A percentile compares a stretch with the other conserved stretches of the same genome.
Evolutionary conservation across 805 yeast species (phyloP).

Genomic region (Candida jianshihensis): DNA sequence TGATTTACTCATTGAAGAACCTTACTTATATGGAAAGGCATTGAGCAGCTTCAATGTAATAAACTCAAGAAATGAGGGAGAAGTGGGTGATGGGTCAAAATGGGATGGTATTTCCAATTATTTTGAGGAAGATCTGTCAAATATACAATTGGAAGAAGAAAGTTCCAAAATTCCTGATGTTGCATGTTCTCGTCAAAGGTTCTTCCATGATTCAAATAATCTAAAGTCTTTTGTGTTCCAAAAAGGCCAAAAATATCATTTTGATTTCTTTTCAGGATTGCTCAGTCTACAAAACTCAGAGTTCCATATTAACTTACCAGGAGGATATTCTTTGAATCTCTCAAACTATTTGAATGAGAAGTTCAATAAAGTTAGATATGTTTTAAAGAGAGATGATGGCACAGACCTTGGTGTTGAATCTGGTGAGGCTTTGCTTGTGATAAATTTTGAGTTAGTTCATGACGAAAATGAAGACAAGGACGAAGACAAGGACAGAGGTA

Average conservation of each 20-base stretch:
- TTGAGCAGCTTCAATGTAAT: conserved; percentile 49
- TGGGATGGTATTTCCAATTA: conserved; percentile 4
- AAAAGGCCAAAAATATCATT: conserved; percentile 31
- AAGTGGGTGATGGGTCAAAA: too few species aligned
- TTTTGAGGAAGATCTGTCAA: conserved; percentile 16
- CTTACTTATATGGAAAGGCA: conserved; percentile 57
- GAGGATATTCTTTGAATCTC: conserved; percentile 39
- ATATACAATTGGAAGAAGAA: conserved; percentile 12
- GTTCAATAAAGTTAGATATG: conserved; percentile 40
- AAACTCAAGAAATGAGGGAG: too few species aligned
- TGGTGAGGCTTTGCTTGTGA: conserved; percentile 16
- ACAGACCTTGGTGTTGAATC: conserved; percentile 9
- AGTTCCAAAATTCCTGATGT: conserved; percentile 26
- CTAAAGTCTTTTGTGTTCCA: conserved; percentile 36
- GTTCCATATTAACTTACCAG: conserved; percentile 48
- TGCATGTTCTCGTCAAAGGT: conserved; percentile 34
- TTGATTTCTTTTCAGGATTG: conserved; percentile 51
- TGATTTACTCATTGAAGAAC: conserved; percentile 52
- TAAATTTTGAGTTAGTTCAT: conserved; percentile 15
- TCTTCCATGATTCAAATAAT: conserved; percentile 32
- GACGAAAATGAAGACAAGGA: background rate
- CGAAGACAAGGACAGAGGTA: background rate
- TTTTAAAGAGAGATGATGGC: conserved; percentile 24
- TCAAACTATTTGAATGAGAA: conserved; percentile 35
- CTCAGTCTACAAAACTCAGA: conserved; percentile 43